Evolutionary conservation across 2,329 filamentous ascomycete species (phyloP), one percentile per base, ranked within the genome.

Genomic region (Ophiostoma australiae): DNA sequence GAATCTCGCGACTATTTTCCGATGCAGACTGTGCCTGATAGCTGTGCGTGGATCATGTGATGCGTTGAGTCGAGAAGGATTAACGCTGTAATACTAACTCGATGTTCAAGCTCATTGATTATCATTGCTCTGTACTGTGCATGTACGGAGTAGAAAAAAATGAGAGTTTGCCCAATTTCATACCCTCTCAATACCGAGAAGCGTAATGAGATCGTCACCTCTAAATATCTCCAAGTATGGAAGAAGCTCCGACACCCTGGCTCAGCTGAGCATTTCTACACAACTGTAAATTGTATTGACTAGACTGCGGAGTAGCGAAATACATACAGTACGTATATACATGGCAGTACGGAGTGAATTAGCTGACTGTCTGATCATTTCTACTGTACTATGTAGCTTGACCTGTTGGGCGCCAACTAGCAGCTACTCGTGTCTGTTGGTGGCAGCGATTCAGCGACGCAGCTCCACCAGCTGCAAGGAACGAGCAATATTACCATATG

Each of bases 201-300:
- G 52, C 52, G 52, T 58, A 58, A 58, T 58, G 52, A 13, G 58
- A 66, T 66, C 63, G 63, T 66, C 63, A 66, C 20, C 63, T 65
- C 61, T 37, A 35, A 65, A 65, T 65, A 65, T 35, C 15, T 35
- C 27, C 37, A 65, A 48, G 7, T 20, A 20, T 37, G 33, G 27
- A 37, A 33, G 35, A 66, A 39, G 20, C 11, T 66, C 63, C 63
- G 63, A 66, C 35, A 23, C 63, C 63, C 63, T 66, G 63, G 63
- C n/a, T 39, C 63, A 66, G 63, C 63, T 66, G 63, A 66, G 35
- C 63, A 39, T n/a, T 66, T 65, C 61, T 65, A 65, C 61, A 65
- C 61, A 65, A 65, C 61, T 65, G 61, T 65, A 65, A 65, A 33
- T 63, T 63, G 58, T 63, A 6, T 63, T 11, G n/a, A 63, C 23